Conservation (phyloP, 345 rosid species). For the Ceriops tagal region DNA sequence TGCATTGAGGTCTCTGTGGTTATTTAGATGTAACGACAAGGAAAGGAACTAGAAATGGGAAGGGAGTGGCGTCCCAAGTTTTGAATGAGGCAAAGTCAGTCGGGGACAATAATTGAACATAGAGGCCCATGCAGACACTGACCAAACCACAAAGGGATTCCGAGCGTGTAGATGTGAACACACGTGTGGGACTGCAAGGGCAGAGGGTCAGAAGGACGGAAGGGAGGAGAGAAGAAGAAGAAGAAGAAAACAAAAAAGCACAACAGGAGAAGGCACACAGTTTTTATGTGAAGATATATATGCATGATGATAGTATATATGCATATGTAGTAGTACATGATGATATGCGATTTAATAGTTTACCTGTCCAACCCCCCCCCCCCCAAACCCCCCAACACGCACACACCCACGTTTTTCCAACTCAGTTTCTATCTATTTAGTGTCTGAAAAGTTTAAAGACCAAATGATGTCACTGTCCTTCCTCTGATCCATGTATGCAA, state of each 20-base stretch:
- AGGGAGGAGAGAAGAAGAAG: no score
- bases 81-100: constrained; percentile 6
- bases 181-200: constrained; percentile 22
- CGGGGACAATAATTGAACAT: constrained; percentile 22
- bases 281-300: constrained; percentile 1
- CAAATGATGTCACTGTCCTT: constrained; percentile 26
- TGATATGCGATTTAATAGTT: background rate
- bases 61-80: constrained; percentile 22
- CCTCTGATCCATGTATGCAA: constrained; percentile 8
- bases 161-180: constrained; percentile 23
- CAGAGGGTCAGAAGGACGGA: background rate
- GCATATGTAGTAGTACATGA: background rate
- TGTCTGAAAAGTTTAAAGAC: constrained; percentile 42
- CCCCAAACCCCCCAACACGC: background rate
- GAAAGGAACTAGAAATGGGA: background rate
- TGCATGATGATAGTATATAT: constrained; percentile 4
- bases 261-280: background rate
- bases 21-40: background rate
- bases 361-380: constrained; percentile 8
- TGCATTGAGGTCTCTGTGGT: background rate
- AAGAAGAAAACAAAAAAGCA: no score
- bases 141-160: constrained; percentile 2
- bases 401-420: no score
- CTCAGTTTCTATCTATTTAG: constrained; percentile 3
- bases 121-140: constrained; percentile 4